Conservation (phyloP, 2,329 filamentous ascomycete genomes). For the Penicillium sp. region DNA sequence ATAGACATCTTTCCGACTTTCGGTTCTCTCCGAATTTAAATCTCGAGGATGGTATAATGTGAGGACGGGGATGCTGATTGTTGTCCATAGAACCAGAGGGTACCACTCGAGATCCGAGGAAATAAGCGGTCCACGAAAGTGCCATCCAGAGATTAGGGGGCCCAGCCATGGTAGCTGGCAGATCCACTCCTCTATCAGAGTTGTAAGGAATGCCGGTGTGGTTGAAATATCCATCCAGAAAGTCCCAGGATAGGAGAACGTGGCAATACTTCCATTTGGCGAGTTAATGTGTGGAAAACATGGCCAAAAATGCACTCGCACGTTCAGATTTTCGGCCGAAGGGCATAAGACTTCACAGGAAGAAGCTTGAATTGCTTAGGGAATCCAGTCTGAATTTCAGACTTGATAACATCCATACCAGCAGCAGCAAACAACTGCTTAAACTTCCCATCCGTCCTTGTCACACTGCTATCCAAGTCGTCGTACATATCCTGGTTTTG, state of each 20-base stretch:
- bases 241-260: neutral
- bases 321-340: constrained; percentile 53
- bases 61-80: neutral
- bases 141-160: neutral
- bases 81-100: neutral
- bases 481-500: constrained; percentile 69
- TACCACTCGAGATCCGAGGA: neutral
- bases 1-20: neutral
- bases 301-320: neutral
- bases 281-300: neutral
- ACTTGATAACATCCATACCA: constrained; percentile 66
- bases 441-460: constrained; percentile 73
- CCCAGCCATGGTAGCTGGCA: neutral
- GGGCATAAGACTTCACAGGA: constrained; percentile 75
- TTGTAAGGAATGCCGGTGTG: neutral
- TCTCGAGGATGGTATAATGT: neutral
- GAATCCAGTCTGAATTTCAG: constrained; percentile 72
- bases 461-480: constrained; percentile 73
- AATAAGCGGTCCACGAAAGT: neutral
- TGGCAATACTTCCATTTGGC: neutral
- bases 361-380: constrained; percentile 62
- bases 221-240: neutral
- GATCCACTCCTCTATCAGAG: neutral
- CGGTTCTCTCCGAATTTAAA: neutral
- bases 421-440: constrained; percentile 67